Conservation (phyloP, 23 red algal species). For the Agarophyton chilense region DNA sequence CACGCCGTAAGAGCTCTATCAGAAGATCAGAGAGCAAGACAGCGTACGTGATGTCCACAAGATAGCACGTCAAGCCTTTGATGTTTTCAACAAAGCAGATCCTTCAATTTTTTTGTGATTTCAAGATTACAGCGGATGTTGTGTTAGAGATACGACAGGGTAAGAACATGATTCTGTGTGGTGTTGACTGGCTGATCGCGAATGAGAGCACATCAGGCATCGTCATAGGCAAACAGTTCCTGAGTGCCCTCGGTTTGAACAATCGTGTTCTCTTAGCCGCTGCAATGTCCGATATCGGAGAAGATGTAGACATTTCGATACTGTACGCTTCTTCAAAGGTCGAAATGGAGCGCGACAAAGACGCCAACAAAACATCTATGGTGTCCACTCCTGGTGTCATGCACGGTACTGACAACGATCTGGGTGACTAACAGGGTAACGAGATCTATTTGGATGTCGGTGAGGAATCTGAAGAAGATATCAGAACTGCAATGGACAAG, state of each 20-base stretch:
- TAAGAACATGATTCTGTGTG: background rate
- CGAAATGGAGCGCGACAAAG: background rate
- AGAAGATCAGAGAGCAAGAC: background rate
- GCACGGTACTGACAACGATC: background rate
- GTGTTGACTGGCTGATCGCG: constrained; percentile 5
- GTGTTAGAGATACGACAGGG: constrained; percentile 14
- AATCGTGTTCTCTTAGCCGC: constrained; percentile 3
- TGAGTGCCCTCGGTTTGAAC: constrained; percentile 15
- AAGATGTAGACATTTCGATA: background rate
- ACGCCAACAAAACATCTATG: background rate
- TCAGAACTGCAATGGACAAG: background rate
- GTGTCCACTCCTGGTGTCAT: background rate
- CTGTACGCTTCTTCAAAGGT: background rate
- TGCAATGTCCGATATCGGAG: background rate
- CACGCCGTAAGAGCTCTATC: background rate
- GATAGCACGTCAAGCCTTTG: background rate
- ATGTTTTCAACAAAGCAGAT: background rate
- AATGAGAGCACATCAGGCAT: background rate
- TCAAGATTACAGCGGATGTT: background rate
- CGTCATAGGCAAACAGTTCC: background rate
- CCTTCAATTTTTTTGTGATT: background rate
- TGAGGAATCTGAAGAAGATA: background rate
- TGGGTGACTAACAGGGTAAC: background rate
- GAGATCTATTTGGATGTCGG: background rate
- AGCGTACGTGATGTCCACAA: background rate